Percentiles rank a stretch among this genome's conserved stretches.
These are phyloP conservation scores for Globisporangium alternatum DNA, from an alignment of 352 stramenopile genomes.

Conservation along the genomic window DNA sequence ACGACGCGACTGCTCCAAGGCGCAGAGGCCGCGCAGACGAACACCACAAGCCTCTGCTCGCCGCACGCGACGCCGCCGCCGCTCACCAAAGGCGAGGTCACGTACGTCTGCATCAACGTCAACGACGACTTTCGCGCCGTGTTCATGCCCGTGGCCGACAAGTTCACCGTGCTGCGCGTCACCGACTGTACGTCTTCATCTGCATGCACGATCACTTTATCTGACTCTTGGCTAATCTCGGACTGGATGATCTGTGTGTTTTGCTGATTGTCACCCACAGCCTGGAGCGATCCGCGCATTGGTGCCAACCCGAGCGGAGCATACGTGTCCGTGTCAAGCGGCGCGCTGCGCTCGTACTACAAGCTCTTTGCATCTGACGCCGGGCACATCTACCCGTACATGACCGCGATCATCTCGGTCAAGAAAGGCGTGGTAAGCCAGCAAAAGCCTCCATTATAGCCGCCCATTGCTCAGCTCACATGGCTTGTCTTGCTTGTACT, in stretches of 20 bases:
- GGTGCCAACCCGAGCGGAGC: slow-evolving; percentile 39
- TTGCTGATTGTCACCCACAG: slow-evolving; percentile 20
- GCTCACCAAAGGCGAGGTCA: slow-evolving; percentile 56
- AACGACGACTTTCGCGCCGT: slow-evolving; percentile 72
- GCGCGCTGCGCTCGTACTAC: slow-evolving; percentile 61
- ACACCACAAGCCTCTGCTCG: slow-evolving; percentile 64
- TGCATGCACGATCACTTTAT: background rate
- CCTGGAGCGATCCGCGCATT: slow-evolving; percentile 69
- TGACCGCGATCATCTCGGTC: slow-evolving; percentile 78
- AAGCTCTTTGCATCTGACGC: slow-evolving; percentile 61
- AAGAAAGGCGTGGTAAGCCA: slow-evolving; percentile 55
- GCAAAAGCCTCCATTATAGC: no score
- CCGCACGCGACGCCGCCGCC: slow-evolving; percentile 40
- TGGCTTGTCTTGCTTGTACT: background rate
- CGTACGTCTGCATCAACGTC: slow-evolving; percentile 78
- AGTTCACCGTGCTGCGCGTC: slow-evolving; percentile 76
- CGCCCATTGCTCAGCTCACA: no score
- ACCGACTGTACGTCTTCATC: slow-evolving; percentile 51
- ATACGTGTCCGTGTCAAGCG: slow-evolving; percentile 69
- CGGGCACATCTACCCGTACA: slow-evolving; percentile 57
- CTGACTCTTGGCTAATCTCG: background rate
- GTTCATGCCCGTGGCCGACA: slow-evolving; percentile 71
- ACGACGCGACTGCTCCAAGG: background rate
- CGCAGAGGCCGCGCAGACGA: slow-evolving; percentile 34
- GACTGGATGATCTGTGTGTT: background rate